Evolutionary conservation across 208 protist genomes (phyloP).

Genomic region (Angomonas desouzai): DNA sequence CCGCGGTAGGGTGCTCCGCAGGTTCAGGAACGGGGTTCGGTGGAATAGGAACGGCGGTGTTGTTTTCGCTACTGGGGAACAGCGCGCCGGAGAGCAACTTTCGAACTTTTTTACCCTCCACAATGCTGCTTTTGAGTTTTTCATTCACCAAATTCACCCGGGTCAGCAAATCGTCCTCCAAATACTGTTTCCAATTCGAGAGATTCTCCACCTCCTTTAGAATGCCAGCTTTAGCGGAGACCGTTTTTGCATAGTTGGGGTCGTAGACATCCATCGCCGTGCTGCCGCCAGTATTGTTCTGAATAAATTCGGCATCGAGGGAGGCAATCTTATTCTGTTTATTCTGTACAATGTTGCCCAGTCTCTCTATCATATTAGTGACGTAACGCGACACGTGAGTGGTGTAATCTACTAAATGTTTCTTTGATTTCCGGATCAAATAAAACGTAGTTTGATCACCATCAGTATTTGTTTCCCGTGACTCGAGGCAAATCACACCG

Average conservation of each 20-base stretch:
- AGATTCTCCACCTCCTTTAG: conserved; percentile 1
- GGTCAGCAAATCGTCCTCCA: background rate
- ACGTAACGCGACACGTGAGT: background rate
- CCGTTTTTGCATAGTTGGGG: background rate
- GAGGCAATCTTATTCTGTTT: background rate
- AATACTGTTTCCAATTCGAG: background rate
- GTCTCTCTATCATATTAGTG: background rate
- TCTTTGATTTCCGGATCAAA: background rate
- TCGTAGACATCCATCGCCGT: background rate
- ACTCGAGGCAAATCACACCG: background rate
- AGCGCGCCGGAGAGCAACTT: background rate
- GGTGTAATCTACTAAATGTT: background rate
- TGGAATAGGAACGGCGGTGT: background rate
- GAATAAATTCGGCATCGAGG: background rate
- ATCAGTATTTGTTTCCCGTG: background rate
- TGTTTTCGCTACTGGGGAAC: background rate
- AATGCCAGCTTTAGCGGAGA: background rate
- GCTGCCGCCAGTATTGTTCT: background rate
- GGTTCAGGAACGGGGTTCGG: too few relatives aligned
- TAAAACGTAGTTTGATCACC: background rate
- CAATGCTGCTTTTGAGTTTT: background rate
- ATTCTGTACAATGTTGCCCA: background rate
- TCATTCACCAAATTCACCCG: background rate
- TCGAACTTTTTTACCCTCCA: background rate
- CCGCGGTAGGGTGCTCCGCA: too few relatives aligned